Conservation (phyloP, 768 basidiomycete species). For the Psilocybe tampanensis region DNA sequence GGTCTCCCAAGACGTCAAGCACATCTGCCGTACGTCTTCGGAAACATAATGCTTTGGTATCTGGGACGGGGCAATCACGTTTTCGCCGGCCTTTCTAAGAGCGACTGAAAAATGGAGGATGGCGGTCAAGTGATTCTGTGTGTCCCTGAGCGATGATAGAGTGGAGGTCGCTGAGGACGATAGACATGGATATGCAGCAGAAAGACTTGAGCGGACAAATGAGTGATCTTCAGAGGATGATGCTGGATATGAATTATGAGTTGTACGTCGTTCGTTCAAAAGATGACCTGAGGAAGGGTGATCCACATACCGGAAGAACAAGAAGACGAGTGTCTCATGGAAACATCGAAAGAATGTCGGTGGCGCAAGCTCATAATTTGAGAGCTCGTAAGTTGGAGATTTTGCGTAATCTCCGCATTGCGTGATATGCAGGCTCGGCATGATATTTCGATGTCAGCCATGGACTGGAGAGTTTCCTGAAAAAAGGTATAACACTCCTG, state of each 20-base stretch:
- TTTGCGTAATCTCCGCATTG: no score
- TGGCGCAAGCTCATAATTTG: no score
- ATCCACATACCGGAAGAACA: no score
- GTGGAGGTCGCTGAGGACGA: background rate
- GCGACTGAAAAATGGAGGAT: background rate
- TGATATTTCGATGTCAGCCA: no score
- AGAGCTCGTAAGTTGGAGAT: no score
- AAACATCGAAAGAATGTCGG: no score
- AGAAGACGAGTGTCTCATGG: no score
- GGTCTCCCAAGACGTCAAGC: background rate
- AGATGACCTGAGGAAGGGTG: no score
- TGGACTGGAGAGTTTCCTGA: no score
- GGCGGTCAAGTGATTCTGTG: background rate
- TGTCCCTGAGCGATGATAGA: background rate
- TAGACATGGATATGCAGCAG: background rate
- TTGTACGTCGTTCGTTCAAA: no score
- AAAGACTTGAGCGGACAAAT: slow-evolving; percentile 3
- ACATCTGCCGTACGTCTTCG: background rate
- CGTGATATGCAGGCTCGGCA: no score
- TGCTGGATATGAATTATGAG: background rate
- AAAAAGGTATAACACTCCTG: no score
- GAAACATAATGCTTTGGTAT: background rate
- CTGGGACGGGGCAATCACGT: background rate
- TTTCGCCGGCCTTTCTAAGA: background rate
- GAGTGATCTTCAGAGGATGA: background rate